Evolutionary conservation across 495 filamentous ascomycete species (phyloP), one percentile per base, ranked within the genome.

Genomic region (Penicillium arizonense): DNA sequence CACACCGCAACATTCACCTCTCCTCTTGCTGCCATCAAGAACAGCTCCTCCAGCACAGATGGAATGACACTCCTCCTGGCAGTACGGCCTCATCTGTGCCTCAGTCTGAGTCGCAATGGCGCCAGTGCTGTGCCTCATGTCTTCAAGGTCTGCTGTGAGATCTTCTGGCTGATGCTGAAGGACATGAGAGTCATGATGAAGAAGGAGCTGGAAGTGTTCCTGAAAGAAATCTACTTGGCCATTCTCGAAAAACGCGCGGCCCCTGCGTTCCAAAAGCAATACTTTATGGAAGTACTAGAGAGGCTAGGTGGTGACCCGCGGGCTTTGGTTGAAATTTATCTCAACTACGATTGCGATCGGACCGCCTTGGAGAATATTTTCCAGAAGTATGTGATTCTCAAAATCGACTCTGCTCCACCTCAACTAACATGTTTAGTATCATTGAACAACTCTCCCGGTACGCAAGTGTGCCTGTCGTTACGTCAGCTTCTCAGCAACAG

Each of bases 261-360:
- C 0, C 90, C 95, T 36, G 74, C 86, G 5, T 91, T 88, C 46
- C 94, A 99, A 61, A 97, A 97, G 64, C 83, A 91, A 40, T 91
- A 91, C 52, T 90, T 97, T 53, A 84, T 99, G 72, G 84, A 86
- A 44, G 79, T 97, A 32, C 74, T 99, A 35, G 89, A 90, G 54
- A 77, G 93, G 51, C 74, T 97, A 28, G 89, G 87, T 43, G 86
- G 82, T 12, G 93, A 99, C 64, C 89, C 92, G 4, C 78, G 89
- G 34, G 92, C 90, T 0, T 67, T 99, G 53, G 95, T 99, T 4
- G 95, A 99, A 72, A 86, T 94, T 13, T 99, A 97, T 68, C 82
- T 99, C 48, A 99, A 99, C 67, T 99, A 99, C 59, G 95, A 99
- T 63, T 99, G 95, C 69, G 95, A 97, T 61, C 78, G 91, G 30